Conservation (phyloP, 2,329 filamentous ascomycete genomes). For the Alternaria sp. region DNA sequence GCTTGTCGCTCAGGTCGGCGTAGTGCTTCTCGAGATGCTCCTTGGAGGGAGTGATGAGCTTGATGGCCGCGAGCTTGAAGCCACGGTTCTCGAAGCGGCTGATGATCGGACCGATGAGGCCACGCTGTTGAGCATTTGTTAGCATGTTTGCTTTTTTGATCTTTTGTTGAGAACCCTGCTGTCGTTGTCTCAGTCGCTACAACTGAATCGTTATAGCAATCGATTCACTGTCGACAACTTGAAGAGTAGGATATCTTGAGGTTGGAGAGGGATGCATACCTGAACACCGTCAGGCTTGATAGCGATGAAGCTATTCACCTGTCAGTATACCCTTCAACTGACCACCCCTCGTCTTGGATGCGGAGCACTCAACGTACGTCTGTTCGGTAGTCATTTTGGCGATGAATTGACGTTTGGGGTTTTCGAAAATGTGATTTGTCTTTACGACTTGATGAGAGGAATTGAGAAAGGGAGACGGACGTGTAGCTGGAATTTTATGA, state of each 20-base stretch:
- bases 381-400: conserved; percentile 73
- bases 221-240: background rate
- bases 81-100: conserved; percentile 96
- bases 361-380: conserved; percentile 71
- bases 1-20: conserved; percentile 87
- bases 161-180: conserved; percentile 9
- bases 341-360: background rate
- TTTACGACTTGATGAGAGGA: conserved; percentile 55
- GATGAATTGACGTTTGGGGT: conserved; percentile 45
- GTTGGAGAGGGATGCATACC: conserved; percentile 63
- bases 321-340: conserved; percentile 32
- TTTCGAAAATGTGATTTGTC: conserved; percentile 54
- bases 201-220: background rate
- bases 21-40: conserved; percentile 99
- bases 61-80: conserved; percentile 98
- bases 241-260: no score
- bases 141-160: conserved; percentile 18
- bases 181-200: conserved; percentile 1
- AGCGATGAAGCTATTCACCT: conserved; percentile 86
- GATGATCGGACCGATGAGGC: conserved; percentile 97
- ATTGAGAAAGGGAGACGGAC: conserved; percentile 20
- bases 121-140: conserved; percentile 69
- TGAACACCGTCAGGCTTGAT: conserved; percentile 99
- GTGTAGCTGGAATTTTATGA: conserved; percentile 40
- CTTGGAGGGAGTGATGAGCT: conserved; percentile 87